Conservation (phyloP, 1,139 yeast genomes). For the Scheffersomyces parashehatae region DNA sequence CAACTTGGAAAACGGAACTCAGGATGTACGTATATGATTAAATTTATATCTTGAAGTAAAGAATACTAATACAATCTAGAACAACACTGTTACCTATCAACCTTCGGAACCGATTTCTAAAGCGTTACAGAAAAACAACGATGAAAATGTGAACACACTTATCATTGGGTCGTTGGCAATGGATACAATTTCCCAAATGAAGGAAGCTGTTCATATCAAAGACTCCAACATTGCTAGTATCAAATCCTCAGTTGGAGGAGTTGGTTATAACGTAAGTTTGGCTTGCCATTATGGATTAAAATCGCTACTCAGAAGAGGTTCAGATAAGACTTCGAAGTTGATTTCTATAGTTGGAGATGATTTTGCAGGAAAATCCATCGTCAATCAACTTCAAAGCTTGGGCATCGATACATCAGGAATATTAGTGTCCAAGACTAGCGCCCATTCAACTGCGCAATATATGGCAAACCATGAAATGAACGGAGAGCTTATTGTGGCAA, state of each 20-base stretch:
- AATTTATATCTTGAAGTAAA: background rate
- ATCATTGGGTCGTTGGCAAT: constrained; percentile 78
- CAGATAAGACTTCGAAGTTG: constrained; percentile 32
- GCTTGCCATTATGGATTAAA: constrained; percentile 40
- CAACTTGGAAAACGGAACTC: constrained; percentile 26
- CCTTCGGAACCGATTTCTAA: background rate
- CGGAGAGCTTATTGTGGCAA: constrained; percentile 73
- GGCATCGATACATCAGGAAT: constrained; percentile 46
- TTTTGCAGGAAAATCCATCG: constrained; percentile 47
- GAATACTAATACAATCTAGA: background rate
- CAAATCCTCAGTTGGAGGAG: constrained; percentile 72
- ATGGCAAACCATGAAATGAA: constrained; percentile 60
- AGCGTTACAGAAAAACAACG: background rate
- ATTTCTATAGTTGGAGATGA: constrained; percentile 66
- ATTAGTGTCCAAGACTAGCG: constrained; percentile 16
- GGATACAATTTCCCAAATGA: constrained; percentile 60
- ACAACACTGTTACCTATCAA: background rate
- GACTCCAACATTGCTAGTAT: constrained; percentile 79
- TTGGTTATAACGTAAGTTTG: constrained; percentile 72
- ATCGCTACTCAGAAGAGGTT: constrained; percentile 16
- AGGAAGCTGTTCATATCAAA: constrained; percentile 27
- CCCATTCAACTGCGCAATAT: constrained; percentile 63
- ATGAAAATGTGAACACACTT: constrained; percentile 21
- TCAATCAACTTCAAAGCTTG: constrained; percentile 22
- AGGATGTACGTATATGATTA: constrained; percentile 12